Base-by-base conservation (phyloP, 1,139 yeast species). In the Debaryomyces coudertii region DNA sequence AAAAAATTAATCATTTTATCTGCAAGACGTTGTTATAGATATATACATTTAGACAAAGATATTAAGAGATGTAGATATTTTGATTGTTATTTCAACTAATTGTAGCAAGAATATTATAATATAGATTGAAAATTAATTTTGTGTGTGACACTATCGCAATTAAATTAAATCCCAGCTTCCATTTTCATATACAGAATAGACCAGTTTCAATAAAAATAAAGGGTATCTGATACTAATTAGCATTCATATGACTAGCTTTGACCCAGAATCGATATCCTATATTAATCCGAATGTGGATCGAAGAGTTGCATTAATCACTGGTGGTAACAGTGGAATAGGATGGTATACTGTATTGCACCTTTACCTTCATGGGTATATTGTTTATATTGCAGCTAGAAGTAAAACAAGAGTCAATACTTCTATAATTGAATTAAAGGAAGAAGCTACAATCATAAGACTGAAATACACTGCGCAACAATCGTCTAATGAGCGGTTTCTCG, bases 311-410 rank as follows among this genome's bases (percentile, higher is more conserved):
- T 60, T 73, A 14, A 61, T 75, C 24, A 74, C 79, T 5, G 79
- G 79, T 2, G 79, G 79, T 15, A 71, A 69, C 48, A 66, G 71
- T 37, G 80, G 80, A 11, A 69, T 74, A 43, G 79, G 80, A 15
- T 73, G 61, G 63, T 71, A 58, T 47, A 71, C 77, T 4, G 71
- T 69, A 9, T 60, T 73, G 34, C 74, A 73, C 47, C 65, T 75
- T 31, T 72, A 69, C 47, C 62, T 73, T 36, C 79, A 73, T 48
- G 80, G 80, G 2, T 73, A 64, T 48, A 58, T 62, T 12, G 69
- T 74, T 12, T 75, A 73, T 49, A 55, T 75, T 47, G 73, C 75
- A 5, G 79, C 77, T 30, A 62, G 79, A 52, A 68, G 68, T 44
- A 69, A 63, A 47, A 54, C 66, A 3, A 62, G 74, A 47, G 69